A percentile compares a stretch with the other conserved stretches of the same genome.
Conservation (phyloP, 768 basidiomycete species). For the Asterophora parasitica region DNA sequence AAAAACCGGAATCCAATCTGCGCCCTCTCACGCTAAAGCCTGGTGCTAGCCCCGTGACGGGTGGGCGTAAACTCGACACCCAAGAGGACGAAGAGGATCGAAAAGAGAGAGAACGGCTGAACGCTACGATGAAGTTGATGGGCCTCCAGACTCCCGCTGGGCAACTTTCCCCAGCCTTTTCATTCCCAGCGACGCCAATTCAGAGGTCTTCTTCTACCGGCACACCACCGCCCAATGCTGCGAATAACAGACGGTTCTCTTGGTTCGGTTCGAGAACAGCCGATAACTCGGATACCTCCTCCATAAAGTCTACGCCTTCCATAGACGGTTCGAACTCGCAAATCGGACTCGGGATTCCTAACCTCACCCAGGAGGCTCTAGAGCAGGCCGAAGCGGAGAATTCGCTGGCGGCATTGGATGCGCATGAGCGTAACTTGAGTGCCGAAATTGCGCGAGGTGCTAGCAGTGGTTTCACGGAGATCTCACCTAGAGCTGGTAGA, state of each 20-base stretch:
- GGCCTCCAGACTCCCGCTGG: slow-evolving; percentile 71
- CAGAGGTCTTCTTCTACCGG: slow-evolving; percentile 23
- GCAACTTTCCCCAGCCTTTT: slow-evolving; percentile 28
- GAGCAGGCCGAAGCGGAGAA: slow-evolving; percentile 78
- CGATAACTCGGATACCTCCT: slow-evolving; percentile 43
- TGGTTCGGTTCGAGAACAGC: slow-evolving; percentile 56
- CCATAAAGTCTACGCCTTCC: slow-evolving; percentile 40
- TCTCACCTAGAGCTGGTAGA: slow-evolving; percentile 50
- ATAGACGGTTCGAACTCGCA: slow-evolving; percentile 21
- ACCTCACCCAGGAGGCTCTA: slow-evolving; percentile 69
- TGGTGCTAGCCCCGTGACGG: slow-evolving; percentile 48
- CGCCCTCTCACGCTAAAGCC: slow-evolving; percentile 74
- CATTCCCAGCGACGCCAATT: slow-evolving; percentile 21
- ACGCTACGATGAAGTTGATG: slow-evolving; percentile 92
- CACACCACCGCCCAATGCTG: slow-evolving; percentile 21
- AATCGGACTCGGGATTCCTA: slow-evolving; percentile 33
- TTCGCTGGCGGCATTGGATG: slow-evolving; percentile 72
- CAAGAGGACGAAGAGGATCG: slow-evolving; percentile 91
- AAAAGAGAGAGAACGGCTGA: slow-evolving; percentile 78
- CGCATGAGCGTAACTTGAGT: slow-evolving; percentile 66
- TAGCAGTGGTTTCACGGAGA: slow-evolving; percentile 75
- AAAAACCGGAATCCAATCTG: slow-evolving; percentile 56
- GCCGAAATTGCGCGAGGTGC: slow-evolving; percentile 74
- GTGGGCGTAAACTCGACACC: slow-evolving; percentile 78
- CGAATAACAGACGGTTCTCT: slow-evolving; percentile 54